Evolutionary conservation across 1,284 basidiomycete genomes (phyloP).

Genomic region (Tilletia walkeri): DNA sequence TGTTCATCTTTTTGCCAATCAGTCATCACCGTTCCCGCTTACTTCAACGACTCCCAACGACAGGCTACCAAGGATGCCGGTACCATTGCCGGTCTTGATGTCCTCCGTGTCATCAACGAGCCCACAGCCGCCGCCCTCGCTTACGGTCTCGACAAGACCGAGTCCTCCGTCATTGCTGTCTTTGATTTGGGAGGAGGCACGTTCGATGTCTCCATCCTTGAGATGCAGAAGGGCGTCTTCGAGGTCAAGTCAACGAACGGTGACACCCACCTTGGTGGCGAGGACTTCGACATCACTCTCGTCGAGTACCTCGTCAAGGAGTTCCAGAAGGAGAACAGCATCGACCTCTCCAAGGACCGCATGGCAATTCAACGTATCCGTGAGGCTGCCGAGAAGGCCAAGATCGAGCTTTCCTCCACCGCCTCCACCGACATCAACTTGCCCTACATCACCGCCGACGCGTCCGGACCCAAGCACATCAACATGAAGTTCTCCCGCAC

Average conservation of each 20-base stretch:
- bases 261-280: constrained; percentile 97
- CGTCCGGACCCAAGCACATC: constrained; percentile 92
- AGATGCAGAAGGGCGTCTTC: constrained; percentile 99
- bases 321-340: constrained; percentile 89
- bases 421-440: constrained; percentile 88
- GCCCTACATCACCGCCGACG: constrained; percentile 95
- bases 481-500: constrained; percentile 84
- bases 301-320: constrained; percentile 83
- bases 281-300: constrained; percentile 92
- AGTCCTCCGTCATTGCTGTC: constrained; percentile 70
- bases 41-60: constrained; percentile 98
- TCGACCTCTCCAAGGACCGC: constrained; percentile 77
- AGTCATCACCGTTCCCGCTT: constrained; percentile 93
- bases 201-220: constrained; percentile 95
- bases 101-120: constrained; percentile 97
- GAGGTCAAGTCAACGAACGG: constrained; percentile 99
- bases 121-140: constrained; percentile 96
- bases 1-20: background rate
- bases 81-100: constrained; percentile 92
- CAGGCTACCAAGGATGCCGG: constrained; percentile 98
- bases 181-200: constrained; percentile 94
- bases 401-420: constrained; percentile 93
- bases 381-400: constrained; percentile 98
- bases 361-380: constrained; percentile 99
- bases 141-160: constrained; percentile 64